Conservation (phyloP, 2,329 filamentous ascomycete genomes). For the Aspergillus neotritici region DNA sequence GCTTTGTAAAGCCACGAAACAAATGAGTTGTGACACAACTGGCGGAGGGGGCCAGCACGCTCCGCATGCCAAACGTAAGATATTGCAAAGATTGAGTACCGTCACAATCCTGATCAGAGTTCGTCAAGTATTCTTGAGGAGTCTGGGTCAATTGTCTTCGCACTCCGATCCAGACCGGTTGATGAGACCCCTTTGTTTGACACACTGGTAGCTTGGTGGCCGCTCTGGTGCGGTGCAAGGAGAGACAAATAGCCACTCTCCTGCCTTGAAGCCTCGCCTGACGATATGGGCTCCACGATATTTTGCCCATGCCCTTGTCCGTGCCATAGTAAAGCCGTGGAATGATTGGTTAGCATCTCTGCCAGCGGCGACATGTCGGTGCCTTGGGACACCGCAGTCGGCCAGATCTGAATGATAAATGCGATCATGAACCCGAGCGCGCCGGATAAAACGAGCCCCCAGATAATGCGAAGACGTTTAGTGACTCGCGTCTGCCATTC, state of each 20-base stretch:
- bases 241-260: not conserved
- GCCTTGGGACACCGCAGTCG: constrained; percentile 2
- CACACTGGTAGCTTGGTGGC: constrained; percentile 4
- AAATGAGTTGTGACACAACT: constrained; percentile 2
- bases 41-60: not conserved
- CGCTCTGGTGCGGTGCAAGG: constrained; percentile 17
- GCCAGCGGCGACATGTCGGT: constrained; percentile 6
- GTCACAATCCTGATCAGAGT: constrained; percentile 16
- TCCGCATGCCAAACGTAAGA: no score
- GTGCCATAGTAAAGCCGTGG: constrained; percentile 5
- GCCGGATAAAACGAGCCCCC: constrained; percentile 24
- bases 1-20: not conserved
- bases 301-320: constrained; percentile 5
- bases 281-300: no score
- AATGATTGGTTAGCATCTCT: constrained; percentile 10
- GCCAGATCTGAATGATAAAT: constrained; percentile 25
- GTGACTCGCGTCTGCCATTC: constrained; percentile 39
- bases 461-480: constrained; percentile 36
- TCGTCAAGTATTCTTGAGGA: constrained; percentile 27
- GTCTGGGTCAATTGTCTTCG: constrained; percentile 17
- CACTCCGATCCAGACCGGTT: not conserved
- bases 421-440: constrained; percentile 27
- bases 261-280: no score
- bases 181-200: constrained; percentile 1
- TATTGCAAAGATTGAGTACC: not conserved